Conservation (phyloP, 2,329 filamentous ascomycete genomes). For the Corinectria fuckeliana region DNA sequence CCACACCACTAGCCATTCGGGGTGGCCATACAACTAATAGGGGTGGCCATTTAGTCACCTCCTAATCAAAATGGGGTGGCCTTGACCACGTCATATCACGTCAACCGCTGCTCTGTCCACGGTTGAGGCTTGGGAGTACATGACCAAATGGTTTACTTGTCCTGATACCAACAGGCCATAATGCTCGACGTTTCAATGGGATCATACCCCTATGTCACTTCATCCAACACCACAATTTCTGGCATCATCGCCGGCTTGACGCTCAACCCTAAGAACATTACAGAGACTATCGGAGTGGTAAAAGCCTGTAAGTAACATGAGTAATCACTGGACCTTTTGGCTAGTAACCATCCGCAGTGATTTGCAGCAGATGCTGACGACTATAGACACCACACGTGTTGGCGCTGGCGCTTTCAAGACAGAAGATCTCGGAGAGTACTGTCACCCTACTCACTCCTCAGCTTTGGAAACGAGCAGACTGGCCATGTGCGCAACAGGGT, state of each 20-base stretch:
- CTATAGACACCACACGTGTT: slow-evolving; percentile 64
- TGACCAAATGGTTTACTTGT: neutral
- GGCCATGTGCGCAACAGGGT: slow-evolving; percentile 44
- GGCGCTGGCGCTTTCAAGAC: slow-evolving; percentile 68
- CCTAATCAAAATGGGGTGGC: too few species aligned
- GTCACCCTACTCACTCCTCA: neutral
- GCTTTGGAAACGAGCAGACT: neutral
- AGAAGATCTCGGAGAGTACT: slow-evolving; percentile 54
- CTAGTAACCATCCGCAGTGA: neutral
- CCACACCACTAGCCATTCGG: too few species aligned
- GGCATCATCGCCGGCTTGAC: slow-evolving; percentile 8
- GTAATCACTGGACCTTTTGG: neutral
- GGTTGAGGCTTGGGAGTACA: neutral
- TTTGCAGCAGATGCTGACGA: neutral
- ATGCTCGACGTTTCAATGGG: neutral
- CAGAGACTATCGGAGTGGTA: slow-evolving; percentile 7
- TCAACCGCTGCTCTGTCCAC: too few species aligned
- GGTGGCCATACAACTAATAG: too few species aligned
- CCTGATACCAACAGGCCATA: neutral
- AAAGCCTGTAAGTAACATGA: neutral
- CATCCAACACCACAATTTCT: neutral
- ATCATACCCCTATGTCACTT: neutral
- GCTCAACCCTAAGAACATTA: slow-evolving; percentile 1
- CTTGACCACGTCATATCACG: too few species aligned
- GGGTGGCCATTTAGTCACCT: too few species aligned